Evolutionary conservation across 2,329 filamentous ascomycete species (phyloP), one percentile per base, ranked within the genome.

Genomic region (Zalaria sp.): DNA sequence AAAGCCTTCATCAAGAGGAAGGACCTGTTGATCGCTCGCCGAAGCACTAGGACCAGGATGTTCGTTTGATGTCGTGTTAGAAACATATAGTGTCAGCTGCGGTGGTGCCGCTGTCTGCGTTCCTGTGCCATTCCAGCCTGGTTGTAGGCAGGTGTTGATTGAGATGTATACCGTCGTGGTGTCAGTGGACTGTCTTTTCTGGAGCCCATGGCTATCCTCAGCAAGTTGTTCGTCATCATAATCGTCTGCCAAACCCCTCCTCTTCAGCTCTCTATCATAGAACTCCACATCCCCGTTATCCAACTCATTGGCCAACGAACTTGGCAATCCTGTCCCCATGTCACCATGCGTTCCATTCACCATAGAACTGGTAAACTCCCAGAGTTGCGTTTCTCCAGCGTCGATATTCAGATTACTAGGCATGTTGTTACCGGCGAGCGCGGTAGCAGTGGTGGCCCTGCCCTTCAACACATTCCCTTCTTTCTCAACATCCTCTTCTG

Each of bases 141-240:
- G 91, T 52, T 93, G 86, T 26, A 75, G 61, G 60, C 91, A 98
- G 1, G 84, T 88, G 50, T 87, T 96, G 35, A 87, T 77, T 2
- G 87, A 87, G 41, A 98, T 71, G 59, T 82, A 95, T 3, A 96
- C 67, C 2, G 63, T 74, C 35, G 61, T 67, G 8, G 44, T 44
- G 43, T 47, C 50, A 40, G 41, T 29, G n/a, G 43, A 38, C 37
- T 55, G 51, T 27, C 54, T 46, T 35, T 40, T 43, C 38, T 50
- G 44, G 28, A 52, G 11, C 18, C 18, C 18, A 18, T 18, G 18
- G 18, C 18, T 18, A 18, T 18, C 18, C 18, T 8, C 25, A 29
- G 28, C 35, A 11, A 29, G 2, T 5, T 9, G 11, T 5, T 44
- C 39, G n/a, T 49, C 45, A 25, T 46, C 43, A 25, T 43, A 42